Percentiles rank a stretch among this genome's conserved stretches.
Conservation (phyloP, 148 eudicot genomes). For the Rheum nobile region DNA sequence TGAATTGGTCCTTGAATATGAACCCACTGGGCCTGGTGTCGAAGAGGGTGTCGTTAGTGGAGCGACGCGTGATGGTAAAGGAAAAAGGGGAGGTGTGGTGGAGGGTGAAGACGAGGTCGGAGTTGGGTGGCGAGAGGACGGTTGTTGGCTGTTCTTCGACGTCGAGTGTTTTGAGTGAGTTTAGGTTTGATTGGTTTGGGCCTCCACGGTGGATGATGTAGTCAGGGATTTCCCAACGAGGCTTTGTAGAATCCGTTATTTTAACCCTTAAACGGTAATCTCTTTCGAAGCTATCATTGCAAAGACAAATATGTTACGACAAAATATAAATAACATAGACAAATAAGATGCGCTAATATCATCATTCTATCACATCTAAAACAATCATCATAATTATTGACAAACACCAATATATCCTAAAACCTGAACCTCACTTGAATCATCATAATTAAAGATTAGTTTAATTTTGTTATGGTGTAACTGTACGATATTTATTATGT, state of each 20-base stretch:
- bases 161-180: neutral
- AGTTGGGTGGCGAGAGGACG: slow-evolving; percentile 22
- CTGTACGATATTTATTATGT: too few species aligned
- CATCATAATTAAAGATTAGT: too few species aligned
- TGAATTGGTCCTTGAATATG: slow-evolving; percentile 32
- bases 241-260: slow-evolving; percentile 38
- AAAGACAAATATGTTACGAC: neutral
- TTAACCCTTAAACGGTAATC: slow-evolving; percentile 36
- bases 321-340: neutral
- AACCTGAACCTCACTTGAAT: too few species aligned
- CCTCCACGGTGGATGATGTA: slow-evolving; percentile 10
- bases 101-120: slow-evolving; percentile 63
- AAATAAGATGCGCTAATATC: too few species aligned
- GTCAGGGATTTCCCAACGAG: slow-evolving; percentile 60
- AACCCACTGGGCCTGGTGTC: slow-evolving; percentile 16
- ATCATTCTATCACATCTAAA: too few species aligned
- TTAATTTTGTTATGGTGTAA: too few species aligned
- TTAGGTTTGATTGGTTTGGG: slow-evolving; percentile 8
- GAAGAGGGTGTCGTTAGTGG: slow-evolving; percentile 41
- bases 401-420: too few species aligned
- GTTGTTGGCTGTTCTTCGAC: neutral
- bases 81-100: slow-evolving; percentile 53
- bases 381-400: too few species aligned
- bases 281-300: slow-evolving; percentile 38
- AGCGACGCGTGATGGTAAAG: slow-evolving; percentile 54